These are phyloP conservation scores for Melampsora americana DNA, from an alignment of 1,284 basidiomycete species.

Conservation along the genomic window DNA sequence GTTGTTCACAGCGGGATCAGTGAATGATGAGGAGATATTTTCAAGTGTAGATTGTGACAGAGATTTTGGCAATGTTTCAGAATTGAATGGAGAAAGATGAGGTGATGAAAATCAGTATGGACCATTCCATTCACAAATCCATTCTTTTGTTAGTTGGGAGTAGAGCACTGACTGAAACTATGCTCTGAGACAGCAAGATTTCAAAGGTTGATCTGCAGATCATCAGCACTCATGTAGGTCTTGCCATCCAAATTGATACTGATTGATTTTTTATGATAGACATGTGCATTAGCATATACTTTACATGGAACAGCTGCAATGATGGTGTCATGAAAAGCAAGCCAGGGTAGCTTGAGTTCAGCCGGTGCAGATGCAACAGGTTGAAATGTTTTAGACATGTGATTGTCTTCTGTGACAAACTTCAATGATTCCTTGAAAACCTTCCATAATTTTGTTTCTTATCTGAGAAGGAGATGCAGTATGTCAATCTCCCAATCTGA, in stretches of 20 bases:
- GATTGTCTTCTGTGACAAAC: slow-evolving; percentile 94
- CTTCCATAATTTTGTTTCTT: slow-evolving; percentile 99
- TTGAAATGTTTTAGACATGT: slow-evolving; percentile 54
- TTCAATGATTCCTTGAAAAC: slow-evolving; percentile 97
- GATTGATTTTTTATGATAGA: slow-evolving; percentile 99
- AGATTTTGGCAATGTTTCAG: neutral
- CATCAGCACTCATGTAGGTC: slow-evolving; percentile 97
- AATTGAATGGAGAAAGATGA: no score
- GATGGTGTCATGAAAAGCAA: slow-evolving; percentile 93
- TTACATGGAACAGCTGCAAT: slow-evolving; percentile 97
- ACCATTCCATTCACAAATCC: no score
- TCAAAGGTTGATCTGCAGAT: slow-evolving; percentile 96
- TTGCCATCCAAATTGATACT: slow-evolving; percentile 99
- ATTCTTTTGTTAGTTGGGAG: no score
- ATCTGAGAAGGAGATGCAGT: slow-evolving; percentile 61
- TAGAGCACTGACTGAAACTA: slow-evolving; percentile 85
- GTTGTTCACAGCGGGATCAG: neutral
- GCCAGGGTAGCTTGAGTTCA: slow-evolving; percentile 74
- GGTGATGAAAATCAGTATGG: no score
- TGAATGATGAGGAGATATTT: neutral
- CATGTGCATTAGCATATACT: slow-evolving; percentile 98
- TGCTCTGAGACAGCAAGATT: slow-evolving; percentile 97
- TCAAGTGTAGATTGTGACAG: neutral
- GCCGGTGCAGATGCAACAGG: slow-evolving; percentile 50
- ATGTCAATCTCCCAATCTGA: neutral